Evolutionary conservation across 1,284 basidiomycete genomes (phyloP).

Genomic region (Tilletia indica): DNA sequence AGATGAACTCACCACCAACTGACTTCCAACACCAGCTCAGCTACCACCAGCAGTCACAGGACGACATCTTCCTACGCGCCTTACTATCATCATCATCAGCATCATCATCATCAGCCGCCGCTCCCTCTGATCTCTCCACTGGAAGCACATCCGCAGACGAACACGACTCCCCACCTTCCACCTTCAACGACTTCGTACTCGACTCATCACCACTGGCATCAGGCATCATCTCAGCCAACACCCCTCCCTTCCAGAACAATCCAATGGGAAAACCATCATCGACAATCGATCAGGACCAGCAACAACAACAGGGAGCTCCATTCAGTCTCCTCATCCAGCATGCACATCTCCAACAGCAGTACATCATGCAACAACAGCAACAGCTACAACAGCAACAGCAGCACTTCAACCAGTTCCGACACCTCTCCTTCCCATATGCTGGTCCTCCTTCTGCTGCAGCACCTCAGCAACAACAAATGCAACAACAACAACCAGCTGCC

Average conservation of each 20-base stretch:
- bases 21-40: not conserved
- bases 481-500: slow-evolving; percentile 9
- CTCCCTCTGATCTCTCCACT: slow-evolving; percentile 17
- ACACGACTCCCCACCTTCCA: slow-evolving; percentile 35
- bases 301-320: slow-evolving; percentile 20
- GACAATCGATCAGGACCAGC: not conserved
- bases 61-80: slow-evolving; percentile 14
- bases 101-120: slow-evolving; percentile 27
- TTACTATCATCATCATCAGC: not conserved
- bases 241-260: slow-evolving; percentile 25
- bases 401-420: not conserved
- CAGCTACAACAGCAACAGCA: slow-evolving; percentile 21
- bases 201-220: slow-evolving; percentile 29
- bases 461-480: slow-evolving; percentile 18
- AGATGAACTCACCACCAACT: slow-evolving; percentile 11
- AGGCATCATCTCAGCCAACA: not conserved
- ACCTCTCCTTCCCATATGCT: slow-evolving; percentile 1
- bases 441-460: slow-evolving; percentile 2
- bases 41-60: not conserved
- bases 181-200: slow-evolving; percentile 43
- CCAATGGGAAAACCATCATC: slow-evolving; percentile 22
- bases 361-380: slow-evolving; percentile 14
- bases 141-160: slow-evolving; percentile 33
- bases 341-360: slow-evolving; percentile 17
- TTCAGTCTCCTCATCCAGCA: slow-evolving; percentile 15